Evolutionary conservation across 148 eudicot species (phyloP).

Genomic region (Rheum nobile): DNA sequence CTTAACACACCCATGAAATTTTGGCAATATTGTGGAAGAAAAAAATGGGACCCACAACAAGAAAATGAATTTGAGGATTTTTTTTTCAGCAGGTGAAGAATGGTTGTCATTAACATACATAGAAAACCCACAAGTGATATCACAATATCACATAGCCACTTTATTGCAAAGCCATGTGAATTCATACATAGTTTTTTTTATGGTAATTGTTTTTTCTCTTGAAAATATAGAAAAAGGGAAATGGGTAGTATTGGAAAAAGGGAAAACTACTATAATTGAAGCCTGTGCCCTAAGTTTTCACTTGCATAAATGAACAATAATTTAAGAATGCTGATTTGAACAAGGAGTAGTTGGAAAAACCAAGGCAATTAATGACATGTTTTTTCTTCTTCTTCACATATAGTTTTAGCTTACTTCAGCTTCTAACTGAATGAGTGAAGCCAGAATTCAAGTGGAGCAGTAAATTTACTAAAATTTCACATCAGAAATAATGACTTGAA

Average conservation of each 20-base stretch:
- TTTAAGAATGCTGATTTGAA: background rate
- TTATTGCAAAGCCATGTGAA: slow-evolving; percentile 29
- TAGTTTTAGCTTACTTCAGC: background rate
- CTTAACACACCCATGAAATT: background rate
- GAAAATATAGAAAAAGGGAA: background rate
- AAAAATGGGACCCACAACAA: background rate
- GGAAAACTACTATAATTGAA: background rate
- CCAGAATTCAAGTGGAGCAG: background rate
- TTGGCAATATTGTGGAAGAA: background rate
- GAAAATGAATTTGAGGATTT: background rate
- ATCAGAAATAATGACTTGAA: background rate
- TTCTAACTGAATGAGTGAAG: background rate
- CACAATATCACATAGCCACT: background rate
- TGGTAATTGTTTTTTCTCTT: background rate
- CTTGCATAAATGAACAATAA: slow-evolving; percentile 7
- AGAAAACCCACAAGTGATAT: background rate
- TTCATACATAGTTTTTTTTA: background rate
- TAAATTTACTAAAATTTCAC: background rate
- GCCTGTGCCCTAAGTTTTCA: slow-evolving; percentile 1
- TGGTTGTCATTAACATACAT: background rate
- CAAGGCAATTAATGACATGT: background rate
- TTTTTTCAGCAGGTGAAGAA: background rate
- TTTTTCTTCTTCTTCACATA: background rate
- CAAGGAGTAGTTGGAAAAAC: background rate
- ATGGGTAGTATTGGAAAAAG: background rate